Percentiles rank a stretch among this genome's conserved stretches.
Conservation (phyloP, 306 rosid species). For the Cicer pinnatifidum region DNA sequence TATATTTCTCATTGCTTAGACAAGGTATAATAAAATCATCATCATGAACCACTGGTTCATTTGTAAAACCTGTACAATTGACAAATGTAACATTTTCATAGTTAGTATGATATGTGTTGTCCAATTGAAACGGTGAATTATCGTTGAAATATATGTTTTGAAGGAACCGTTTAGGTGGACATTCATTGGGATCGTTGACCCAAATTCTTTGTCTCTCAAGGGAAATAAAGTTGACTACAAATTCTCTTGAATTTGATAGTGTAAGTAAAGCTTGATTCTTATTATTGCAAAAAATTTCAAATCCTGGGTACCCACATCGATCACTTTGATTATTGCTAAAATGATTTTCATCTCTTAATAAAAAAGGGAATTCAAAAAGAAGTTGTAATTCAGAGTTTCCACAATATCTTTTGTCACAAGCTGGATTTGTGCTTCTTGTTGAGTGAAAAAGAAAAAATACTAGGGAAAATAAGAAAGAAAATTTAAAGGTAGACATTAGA, state of each 20-base stretch:
- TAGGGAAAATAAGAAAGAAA: slow-evolving; percentile 28
- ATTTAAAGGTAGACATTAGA: slow-evolving; percentile 36
- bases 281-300: slow-evolving; percentile 35
- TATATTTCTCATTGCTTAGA: neutral
- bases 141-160: neutral
- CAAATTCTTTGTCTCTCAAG: neutral
- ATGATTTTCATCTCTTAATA: neutral
- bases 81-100: neutral
- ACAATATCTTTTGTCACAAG: slow-evolving; percentile 36
- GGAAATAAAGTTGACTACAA: slow-evolving; percentile 17
- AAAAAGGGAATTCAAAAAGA: slow-evolving; percentile 48
- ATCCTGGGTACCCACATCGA: slow-evolving; percentile 35
- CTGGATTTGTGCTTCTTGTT: slow-evolving; percentile 1
- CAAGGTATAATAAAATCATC: neutral
- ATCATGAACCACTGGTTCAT: neutral
- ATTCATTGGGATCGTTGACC: slow-evolving; percentile 37
- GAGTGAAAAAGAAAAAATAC: slow-evolving; percentile 19
- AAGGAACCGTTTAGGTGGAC: slow-evolving; percentile 42
- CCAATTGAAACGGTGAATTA: slow-evolving; percentile 12
- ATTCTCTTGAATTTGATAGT: neutral
- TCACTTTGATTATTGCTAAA: neutral
- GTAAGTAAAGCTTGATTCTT: neutral
- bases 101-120: neutral
- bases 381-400: neutral
- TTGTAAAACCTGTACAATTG: slow-evolving; percentile 19